Evolutionary conservation across 768 basidiomycete species (phyloP), one percentile per base, ranked within the genome.

Genomic region (Suillus sp.): DNA sequence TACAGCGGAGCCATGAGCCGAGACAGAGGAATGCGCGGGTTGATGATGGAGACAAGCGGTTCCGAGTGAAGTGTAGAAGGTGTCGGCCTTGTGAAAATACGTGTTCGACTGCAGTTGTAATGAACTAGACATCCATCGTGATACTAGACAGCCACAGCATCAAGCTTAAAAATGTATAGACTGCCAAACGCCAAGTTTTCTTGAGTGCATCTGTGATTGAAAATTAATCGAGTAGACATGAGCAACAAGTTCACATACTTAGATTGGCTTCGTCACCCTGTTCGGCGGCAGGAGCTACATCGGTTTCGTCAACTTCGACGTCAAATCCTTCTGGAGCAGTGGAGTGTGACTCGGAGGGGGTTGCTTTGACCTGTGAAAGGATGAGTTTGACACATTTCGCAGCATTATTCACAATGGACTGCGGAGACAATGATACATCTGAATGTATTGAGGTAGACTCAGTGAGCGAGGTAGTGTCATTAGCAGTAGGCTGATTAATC

Each of bases 241-340:
- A 50, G 48, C 22, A 50, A 50, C 8, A 48, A 48, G 47, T 48
- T 27, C 47, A 48, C 47, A 2, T 48, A 48, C 47, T 25, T 48
- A 48, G 47, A 48, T 48, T 22, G 14, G 22, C 25, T 14, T 25
- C 22, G 5, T 48, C 22, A 25, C 16, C 47, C 47, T 27, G 25
- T 48, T 48, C 47, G 2, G 25, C 14, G 14, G 14, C 25, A 27
- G 47, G 47, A 27, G 47, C 2, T 16, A 14, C 25, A 27, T 48
- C 25, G 13, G 22, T 45, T 45, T 45, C 43, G 11, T 45, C 7
- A 9, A 20, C 40, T 11, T 45, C 45, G 13, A 47, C 13, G 14
- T 27, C 25, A 27, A 48, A 27, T 8, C 35, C 43, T 56, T 62
- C 30, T 58, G 38, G 20, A 73, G 70, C 22, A 48, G 47, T 13